Conservation (phyloP, 805 yeast genomes). For the Suhomyces xylopsoci region DNA sequence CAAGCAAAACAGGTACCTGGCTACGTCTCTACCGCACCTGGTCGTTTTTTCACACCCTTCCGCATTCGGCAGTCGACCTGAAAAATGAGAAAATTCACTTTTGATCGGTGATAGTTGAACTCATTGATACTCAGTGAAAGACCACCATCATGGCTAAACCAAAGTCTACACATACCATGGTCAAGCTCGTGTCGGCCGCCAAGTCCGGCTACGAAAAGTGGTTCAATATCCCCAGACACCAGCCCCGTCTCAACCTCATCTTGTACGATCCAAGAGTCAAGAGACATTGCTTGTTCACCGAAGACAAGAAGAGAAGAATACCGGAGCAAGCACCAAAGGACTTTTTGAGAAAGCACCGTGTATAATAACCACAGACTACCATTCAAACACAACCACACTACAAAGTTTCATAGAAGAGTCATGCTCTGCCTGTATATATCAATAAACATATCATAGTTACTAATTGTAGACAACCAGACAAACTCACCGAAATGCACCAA, state of each 20-base stretch:
- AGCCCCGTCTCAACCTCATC: slow-evolving; percentile 75
- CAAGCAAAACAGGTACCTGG: too few species aligned
- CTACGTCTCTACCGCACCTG: not conserved
- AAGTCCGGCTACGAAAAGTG: slow-evolving; percentile 85
- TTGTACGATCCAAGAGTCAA: slow-evolving; percentile 49
- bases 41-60: not conserved
- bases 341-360: slow-evolving; percentile 21
- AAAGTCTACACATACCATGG: slow-evolving; percentile 75
- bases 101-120: not conserved
- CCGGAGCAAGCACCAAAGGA: slow-evolving; percentile 45
- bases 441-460: not conserved
- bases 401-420: not conserved
- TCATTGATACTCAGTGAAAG: not conserved
- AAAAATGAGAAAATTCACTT: not conserved
- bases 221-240: slow-evolving; percentile 75
- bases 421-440: not conserved
- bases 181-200: slow-evolving; percentile 85
- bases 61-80: slow-evolving; percentile 1
- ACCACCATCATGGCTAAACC: slow-evolving; percentile 36
- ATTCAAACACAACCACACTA: not conserved
- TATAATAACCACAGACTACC: not conserved
- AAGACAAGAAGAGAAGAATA: slow-evolving; percentile 81
- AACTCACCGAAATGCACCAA: too few species aligned
- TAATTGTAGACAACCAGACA: too few species aligned
- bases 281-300: slow-evolving; percentile 88